Base-by-base conservation (phyloP, 768 basidiomycete species). In the Lactarius deliciosus region DNA sequence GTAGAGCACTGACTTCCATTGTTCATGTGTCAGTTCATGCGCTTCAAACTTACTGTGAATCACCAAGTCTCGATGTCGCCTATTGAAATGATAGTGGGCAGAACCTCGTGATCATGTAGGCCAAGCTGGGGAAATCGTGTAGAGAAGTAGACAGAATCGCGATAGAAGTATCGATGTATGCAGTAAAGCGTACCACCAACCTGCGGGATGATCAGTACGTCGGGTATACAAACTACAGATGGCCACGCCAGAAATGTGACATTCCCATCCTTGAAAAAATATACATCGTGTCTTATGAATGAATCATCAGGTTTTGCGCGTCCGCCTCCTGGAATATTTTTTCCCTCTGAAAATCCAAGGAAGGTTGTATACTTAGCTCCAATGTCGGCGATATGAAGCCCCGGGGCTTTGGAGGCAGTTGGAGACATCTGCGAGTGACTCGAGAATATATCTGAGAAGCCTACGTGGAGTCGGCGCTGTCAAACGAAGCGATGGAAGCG, bases 1-100 rank as follows among this genome's bases (percentile, higher is more conserved):
- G 43, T 71, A 60, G n/a, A 75, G 65, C 16, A 75, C 71, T 15
- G 73, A 72, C 8, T 66, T 65, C 71, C 74, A 73, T 34, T 70
- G 64, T 22, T 71, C 69, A 53, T 66, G 71, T 11, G 65, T 62
- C 10, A 66, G n/a, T 20, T 25, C 18, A 6, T n/a, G 41, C n/a
- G 16, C 55, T 5, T 57, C 60, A 20, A 66, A 61, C 13, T 62
- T 45, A 10, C 65, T 66, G 36, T 22, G 22, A 34, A 32, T 15
- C 20, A 5, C 20, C 28, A n/a, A 32, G n/a, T 8, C 20, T 3
- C 22, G 20, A 50, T 28, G 25, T 58, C 63, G 25, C 18, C 10
- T 15, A 58, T 32, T 28, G 57, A 47, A 22, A 57, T 10, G 34
- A 57, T 30, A 8, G 61, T 69, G 28, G 20, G 40, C 28, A 64